phyloP scores from a whole-genome alignment of 495 filamentous ascomycete genomes.

The Margaritispora aquatica region DNA sequence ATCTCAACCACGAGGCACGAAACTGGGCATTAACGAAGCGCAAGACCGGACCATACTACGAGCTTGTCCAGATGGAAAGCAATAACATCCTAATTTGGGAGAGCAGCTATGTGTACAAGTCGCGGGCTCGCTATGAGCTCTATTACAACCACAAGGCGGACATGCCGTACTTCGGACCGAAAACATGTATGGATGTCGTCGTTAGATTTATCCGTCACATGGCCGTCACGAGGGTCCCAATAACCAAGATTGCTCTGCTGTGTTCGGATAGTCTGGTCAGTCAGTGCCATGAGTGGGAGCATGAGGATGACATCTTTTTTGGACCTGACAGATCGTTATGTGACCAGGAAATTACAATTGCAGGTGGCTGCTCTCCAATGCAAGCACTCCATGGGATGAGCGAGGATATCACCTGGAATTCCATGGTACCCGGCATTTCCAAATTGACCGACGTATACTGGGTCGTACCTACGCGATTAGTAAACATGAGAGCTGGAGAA shows the following conservation, averaged over 20 bases:
- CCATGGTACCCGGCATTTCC: not conserved
- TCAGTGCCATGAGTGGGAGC: not conserved
- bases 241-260: not conserved
- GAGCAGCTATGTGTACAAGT: too few relatives aligned
- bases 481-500: not conserved
- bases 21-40: not conserved
- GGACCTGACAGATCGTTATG: not conserved
- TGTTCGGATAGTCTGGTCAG: not conserved
- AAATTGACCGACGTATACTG: not conserved
- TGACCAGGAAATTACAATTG: not conserved
- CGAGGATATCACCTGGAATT: not conserved
- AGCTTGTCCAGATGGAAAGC: not conserved
- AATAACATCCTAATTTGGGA: not conserved
- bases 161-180: not conserved
- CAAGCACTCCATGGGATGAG: not conserved
- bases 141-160: not conserved
- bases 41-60: too few relatives aligned
- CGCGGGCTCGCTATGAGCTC: too few relatives aligned
- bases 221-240: not conserved
- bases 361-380: not conserved
- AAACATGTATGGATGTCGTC: not conserved
- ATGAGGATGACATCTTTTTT: not conserved
- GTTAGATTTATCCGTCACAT: not conserved
- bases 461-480: not conserved
- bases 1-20: not conserved